Percentiles rank a stretch among this genome's conserved stretches.
Conservation (phyloP, 1,284 basidiomycete genomes). For the Trametes pubescens region DNA sequence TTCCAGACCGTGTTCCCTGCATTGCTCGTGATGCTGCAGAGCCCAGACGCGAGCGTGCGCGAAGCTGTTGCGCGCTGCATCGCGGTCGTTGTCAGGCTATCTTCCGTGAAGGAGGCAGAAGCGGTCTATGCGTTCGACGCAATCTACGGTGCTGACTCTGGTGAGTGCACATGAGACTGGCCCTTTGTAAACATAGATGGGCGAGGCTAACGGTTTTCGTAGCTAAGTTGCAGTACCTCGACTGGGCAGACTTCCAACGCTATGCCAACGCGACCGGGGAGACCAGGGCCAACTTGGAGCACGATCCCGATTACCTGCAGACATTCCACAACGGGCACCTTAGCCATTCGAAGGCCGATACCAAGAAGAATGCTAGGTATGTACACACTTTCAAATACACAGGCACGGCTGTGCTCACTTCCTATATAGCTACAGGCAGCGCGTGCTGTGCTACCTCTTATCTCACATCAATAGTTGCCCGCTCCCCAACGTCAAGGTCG, state of each 20-base stretch:
- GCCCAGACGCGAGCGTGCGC: conserved; percentile 60
- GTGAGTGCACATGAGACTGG: conserved; percentile 50
- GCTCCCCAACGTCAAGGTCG: conserved; percentile 56
- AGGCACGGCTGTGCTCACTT: neutral
- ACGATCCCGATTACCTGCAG: conserved; percentile 73
- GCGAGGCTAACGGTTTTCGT: neutral
- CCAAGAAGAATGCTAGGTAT: conserved; percentile 72
- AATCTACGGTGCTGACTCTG: conserved; percentile 78
- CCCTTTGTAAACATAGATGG: neutral
- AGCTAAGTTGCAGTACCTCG: conserved; percentile 83
- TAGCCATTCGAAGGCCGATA: conserved; percentile 54
- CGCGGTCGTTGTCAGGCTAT: conserved; percentile 52
- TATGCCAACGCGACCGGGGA: conserved; percentile 71
- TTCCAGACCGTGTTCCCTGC: conserved; percentile 90
- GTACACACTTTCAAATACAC: conserved; percentile 30
- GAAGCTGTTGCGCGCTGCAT: conserved; percentile 74
- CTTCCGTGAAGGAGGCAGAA: conserved; percentile 53
- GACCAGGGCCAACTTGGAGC: conserved; percentile 68
- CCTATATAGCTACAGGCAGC: conserved; percentile 70
- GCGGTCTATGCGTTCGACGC: conserved; percentile 85
- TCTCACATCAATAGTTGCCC: conserved; percentile 82
- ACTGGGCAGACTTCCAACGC: conserved; percentile 71
- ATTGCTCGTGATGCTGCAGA: conserved; percentile 73
- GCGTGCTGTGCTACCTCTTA: conserved; percentile 80
- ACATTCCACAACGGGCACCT: conserved; percentile 72